phyloP scores from a whole-genome alignment of 345 rosid species.

The Eucalyptus fibrosa region DNA sequence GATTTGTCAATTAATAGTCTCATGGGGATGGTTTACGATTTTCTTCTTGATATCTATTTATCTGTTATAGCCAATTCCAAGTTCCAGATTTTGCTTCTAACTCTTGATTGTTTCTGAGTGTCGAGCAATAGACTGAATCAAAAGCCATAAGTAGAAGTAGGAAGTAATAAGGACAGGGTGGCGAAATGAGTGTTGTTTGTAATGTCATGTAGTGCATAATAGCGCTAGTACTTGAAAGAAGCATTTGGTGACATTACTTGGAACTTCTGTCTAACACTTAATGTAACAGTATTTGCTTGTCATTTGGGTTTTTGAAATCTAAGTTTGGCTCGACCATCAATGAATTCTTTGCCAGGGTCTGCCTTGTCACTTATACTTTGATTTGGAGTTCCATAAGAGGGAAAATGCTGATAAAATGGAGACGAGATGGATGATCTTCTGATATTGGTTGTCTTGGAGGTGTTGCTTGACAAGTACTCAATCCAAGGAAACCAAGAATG shows the following conservation, averaged over 20 bases:
- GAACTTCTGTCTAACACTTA: not conserved
- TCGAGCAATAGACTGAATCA: not conserved
- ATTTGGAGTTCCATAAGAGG: too few species aligned
- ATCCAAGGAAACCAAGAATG: too few species aligned
- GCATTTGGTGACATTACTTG: not conserved
- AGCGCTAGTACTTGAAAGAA: not conserved
- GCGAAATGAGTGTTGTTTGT: too few species aligned
- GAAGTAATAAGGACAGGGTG: not conserved
- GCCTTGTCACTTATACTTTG: slow-evolving; percentile 57
- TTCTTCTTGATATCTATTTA: not conserved
- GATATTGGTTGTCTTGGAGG: too few species aligned
- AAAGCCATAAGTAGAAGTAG: not conserved
- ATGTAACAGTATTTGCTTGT: not conserved
- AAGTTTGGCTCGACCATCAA: not conserved
- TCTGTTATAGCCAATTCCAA: not conserved
- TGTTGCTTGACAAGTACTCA: too few species aligned
- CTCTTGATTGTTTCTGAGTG: not conserved
- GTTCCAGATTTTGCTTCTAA: not conserved
- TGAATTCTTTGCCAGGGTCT: slow-evolving; percentile 40
- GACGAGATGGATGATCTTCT: too few species aligned
- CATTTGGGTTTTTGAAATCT: not conserved
- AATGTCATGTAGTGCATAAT: not conserved
- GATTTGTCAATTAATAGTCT: not conserved
- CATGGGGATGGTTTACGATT: not conserved
- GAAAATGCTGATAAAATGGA: too few species aligned